phyloP scores from a whole-genome alignment of 768 basidiomycete genomes.

The Leccinum barrowsii region DNA sequence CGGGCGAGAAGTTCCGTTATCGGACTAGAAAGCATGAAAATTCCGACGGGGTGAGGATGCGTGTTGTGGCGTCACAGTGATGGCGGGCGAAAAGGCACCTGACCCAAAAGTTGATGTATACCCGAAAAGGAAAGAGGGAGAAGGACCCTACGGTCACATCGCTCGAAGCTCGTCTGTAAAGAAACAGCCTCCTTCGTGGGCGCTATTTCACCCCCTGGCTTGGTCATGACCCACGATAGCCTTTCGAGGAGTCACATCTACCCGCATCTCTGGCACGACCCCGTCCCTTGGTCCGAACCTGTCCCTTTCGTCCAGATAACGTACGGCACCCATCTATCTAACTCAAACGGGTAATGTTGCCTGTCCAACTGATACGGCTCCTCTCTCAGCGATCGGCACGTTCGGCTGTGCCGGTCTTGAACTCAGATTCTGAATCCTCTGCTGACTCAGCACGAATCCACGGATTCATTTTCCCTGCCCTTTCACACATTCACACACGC shows the following conservation, averaged over 20 bases:
- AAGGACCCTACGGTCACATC: conserved; percentile 30
- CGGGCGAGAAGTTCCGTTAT: conserved; percentile 33
- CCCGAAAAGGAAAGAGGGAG: conserved; percentile 17
- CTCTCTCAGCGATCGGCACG: conserved; percentile 31
- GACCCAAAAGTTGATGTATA: conserved; percentile 23
- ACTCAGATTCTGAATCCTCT: conserved; percentile 15
- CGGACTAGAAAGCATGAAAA: conserved; percentile 32
- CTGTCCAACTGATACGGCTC: conserved; percentile 31
- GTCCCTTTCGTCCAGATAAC: conserved; percentile 25
- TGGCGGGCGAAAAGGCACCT: conserved; percentile 32
- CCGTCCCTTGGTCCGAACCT: conserved; percentile 7
- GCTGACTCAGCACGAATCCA: conserved; percentile 24
- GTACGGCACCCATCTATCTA: conserved; percentile 32
- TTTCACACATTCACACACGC: neutral
- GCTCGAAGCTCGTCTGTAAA: conserved; percentile 20
- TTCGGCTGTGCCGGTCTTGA: conserved; percentile 21
- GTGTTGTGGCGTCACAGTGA: conserved; percentile 37
- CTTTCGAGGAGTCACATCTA: conserved; percentile 29
- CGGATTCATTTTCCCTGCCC: conserved; percentile 5
- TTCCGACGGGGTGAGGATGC: conserved; percentile 33
- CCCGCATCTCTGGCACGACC: conserved; percentile 22
- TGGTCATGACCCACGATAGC: conserved; percentile 29
- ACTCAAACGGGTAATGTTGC: conserved; percentile 29
- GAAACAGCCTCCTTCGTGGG: conserved; percentile 19
- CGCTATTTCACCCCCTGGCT: conserved; percentile 21